A percentile compares a stretch with the other conserved stretches of the same genome.
These are phyloP conservation scores for Picea abies DNA, from an alignment of 83 land plant genomes.

Conservation along the genomic window DNA sequence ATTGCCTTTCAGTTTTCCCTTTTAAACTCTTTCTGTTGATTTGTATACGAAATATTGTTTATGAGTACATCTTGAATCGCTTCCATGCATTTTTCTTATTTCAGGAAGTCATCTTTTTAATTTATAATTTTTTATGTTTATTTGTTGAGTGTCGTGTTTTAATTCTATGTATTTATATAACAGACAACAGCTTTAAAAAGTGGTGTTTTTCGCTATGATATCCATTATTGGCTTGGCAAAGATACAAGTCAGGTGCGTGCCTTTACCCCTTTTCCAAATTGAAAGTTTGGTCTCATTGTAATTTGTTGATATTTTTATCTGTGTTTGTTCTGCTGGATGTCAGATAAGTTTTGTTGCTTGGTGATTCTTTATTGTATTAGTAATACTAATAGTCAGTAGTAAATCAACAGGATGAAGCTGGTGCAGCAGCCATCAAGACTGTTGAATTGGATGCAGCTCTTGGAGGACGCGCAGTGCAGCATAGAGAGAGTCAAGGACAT, in stretches of 20 bases:
- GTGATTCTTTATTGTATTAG: not conserved
- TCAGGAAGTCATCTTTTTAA: no score
- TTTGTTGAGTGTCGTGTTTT: not conserved
- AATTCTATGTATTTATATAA: not conserved
- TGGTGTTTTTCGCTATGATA: conserved; percentile 93
- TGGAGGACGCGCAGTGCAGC: conserved; percentile 82
- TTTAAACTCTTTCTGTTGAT: not conserved
- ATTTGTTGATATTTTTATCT: not conserved
- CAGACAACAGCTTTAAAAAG: conserved; percentile 92
- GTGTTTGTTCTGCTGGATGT: not conserved
- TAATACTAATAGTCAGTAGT: not conserved
- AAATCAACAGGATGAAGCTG: conserved; percentile 62
- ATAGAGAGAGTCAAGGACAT: conserved; percentile 76
- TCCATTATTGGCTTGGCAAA: conserved; percentile 98
- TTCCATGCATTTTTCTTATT: no score
- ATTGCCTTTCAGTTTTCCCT: not conserved
- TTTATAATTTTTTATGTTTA: no score
- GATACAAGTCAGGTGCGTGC: conserved; percentile 80
- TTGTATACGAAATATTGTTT: not conserved
- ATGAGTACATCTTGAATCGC: not conserved
- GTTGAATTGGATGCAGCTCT: conserved; percentile 87
- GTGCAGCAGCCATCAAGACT: conserved; percentile 74
- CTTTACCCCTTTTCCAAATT: not conserved
- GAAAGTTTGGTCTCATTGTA: not conserved
- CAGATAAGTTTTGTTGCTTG: not conserved